Conservation (phyloP, 2,329 filamentous ascomycete species). For the Orbilia oligospora region DNA sequence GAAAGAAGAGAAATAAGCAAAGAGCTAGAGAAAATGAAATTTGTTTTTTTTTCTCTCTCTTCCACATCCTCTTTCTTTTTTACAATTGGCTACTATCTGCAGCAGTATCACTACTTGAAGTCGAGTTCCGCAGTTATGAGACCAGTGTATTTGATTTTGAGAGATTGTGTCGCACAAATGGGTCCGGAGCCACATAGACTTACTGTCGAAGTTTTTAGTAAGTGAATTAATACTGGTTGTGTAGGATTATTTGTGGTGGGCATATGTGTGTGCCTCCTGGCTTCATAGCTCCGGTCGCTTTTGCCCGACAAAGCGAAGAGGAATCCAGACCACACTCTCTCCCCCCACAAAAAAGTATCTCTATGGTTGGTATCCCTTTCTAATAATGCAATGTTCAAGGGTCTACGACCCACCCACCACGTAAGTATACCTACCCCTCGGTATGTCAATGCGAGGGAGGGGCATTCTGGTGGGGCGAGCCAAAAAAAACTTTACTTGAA, state of each 20-base stretch:
- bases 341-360: not conserved
- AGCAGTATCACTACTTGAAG: constrained; percentile 2
- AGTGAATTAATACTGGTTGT: not conserved
- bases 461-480: constrained; percentile 10
- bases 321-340: constrained; percentile 41
- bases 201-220: constrained; percentile 7
- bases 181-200: constrained; percentile 10
- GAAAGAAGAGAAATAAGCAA: not conserved
- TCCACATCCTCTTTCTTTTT: constrained; percentile 18
- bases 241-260: constrained; percentile 19
- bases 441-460: constrained; percentile 24
- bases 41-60: not conserved
- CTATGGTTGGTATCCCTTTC: constrained; percentile 32
- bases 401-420: constrained; percentile 25
- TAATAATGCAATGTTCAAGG: constrained; percentile 33
- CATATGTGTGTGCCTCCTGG: constrained; percentile 42
- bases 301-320: constrained; percentile 35
- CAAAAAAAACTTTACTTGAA: constrained; percentile 15
- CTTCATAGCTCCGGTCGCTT: constrained; percentile 39
- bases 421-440: constrained; percentile 14
- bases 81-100: not conserved
- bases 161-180: constrained; percentile 32
- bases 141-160: constrained; percentile 36
- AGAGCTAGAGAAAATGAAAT: not conserved
- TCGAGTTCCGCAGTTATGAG: constrained; percentile 16